Base-by-base conservation (phyloP, 306 rosid genomes). In the Notholithocarpus densiflorus region DNA sequence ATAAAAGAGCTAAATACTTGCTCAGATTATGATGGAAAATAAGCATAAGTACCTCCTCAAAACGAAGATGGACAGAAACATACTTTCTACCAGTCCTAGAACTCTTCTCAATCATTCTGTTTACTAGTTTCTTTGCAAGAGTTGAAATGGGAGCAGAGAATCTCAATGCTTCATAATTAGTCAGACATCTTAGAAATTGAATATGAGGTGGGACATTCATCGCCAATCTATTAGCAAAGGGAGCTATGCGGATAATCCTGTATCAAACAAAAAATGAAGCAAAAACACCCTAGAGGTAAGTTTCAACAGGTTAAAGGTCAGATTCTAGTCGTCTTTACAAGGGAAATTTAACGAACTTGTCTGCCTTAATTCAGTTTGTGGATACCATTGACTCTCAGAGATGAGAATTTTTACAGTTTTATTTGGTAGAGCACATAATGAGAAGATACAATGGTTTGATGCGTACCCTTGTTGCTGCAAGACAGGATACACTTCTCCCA, bases 161-260 rank as follows among this genome's bases (percentile, higher is more conserved):
- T 85, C 83, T 90, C 87, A 96, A 77, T 68, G 98, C 97, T 84
- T 89, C 90, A 81, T 93, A 96, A 82, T 96, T 96, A 32, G 97
- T 81, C 32, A 96, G 90, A 82, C 99, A 96, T 90, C 99, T 91
- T 62, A 96, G 87, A 86, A 81, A 82, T 77, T 96, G 99, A 83
- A 96, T 83, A 78, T 87, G 84, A 74, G 98, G 94, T 57, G 99
- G 98, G 81, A 96, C 90, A 81, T 84, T 93, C 99, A 96, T 87
- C 5, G 98, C 92, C 87, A 96, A 84, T 81, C 99, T 94, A 82
- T 96, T 96, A 64, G 98, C 97, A 83, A 93, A 96, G 73, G 98
- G 99, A 40, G 97, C 84, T 72, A 96, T 84, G 59, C 98, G 92
- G 69, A 96, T 79, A 74, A 93, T 92, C 86, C 99, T 96, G 93